Conservation (phyloP, 2,329 filamentous ascomycete species). For the Chaetomium olivaceum region DNA sequence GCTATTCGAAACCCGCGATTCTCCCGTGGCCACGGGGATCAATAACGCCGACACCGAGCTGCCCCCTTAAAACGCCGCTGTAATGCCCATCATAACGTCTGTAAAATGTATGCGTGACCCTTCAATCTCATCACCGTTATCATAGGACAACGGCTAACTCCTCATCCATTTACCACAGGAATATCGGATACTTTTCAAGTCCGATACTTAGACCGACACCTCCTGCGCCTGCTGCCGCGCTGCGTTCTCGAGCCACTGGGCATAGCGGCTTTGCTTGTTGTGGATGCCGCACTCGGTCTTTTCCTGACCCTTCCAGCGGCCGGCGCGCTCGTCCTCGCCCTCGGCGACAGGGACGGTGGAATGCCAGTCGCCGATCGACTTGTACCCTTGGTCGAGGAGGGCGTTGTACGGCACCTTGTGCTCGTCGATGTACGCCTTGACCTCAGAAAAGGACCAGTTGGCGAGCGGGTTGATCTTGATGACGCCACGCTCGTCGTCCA, state of each 20-base stretch:
- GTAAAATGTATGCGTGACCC: conserved; percentile 7
- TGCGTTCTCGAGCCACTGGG: conserved; percentile 64
- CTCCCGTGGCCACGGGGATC: conserved; percentile 1
- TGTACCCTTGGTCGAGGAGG: conserved; percentile 91
- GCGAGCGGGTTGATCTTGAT: conserved; percentile 98
- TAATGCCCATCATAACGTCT: conserved; percentile 20
- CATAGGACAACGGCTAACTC: conserved; percentile 12
- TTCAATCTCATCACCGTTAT: conserved; percentile 2
- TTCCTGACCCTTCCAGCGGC: conserved; percentile 91
- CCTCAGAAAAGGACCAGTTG: conserved; percentile 89
- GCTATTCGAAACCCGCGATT: conserved; percentile 13
- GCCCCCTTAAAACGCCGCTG: conserved; percentile 12
- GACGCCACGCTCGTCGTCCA: conserved; percentile 82
- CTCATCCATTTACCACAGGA: not conserved
- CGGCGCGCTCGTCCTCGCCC: conserved; percentile 92
- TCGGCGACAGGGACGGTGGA: conserved; percentile 87
- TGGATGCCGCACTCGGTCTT: conserved; percentile 99
- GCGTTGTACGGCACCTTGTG: conserved; percentile 92
- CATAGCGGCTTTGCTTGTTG: conserved; percentile 94
- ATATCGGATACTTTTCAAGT: not conserved
- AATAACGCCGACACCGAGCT: conserved; percentile 17
- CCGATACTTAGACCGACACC: conserved; percentile 19
- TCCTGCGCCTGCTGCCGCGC: conserved; percentile 26
- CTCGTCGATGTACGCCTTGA: conserved; percentile 81
- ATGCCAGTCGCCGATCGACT: conserved; percentile 98